Evolutionary conservation across 768 basidiomycete genomes (phyloP), one percentile per base, ranked within the genome.

Genomic region (Tephrocybe sp.): DNA sequence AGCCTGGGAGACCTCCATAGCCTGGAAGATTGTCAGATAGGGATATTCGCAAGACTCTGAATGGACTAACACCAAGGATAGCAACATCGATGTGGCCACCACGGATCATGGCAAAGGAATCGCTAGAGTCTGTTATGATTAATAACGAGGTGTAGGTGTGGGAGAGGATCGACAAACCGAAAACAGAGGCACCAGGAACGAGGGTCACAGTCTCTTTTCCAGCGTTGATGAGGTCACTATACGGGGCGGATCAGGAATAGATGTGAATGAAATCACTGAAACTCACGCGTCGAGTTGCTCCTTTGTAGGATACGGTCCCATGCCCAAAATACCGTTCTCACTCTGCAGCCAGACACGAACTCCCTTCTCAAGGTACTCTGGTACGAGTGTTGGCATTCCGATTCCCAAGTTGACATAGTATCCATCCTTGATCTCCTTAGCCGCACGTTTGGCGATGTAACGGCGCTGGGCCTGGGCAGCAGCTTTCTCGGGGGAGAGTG

Each of bases 41-140:
- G 90, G 88, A 84, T 19, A 87, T 87, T 86, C 88, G 49, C 52
- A 16, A 12, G 19, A 23, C 34, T 25, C 34, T 60, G 12, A 37
- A 40, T n/a, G 37, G 49, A 73, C 85, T 62, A 68, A 89, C 91
- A 23, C 94, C 94, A 42, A 97, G 82, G 62, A 97, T 94, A 6
- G 93, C 84, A 40, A 95, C 89, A 57, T 97, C 84, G 42, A 97
- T 82, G 68, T 97, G 94, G 4, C 94, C 94, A 38, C 94, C 94
- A 45, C 94, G 89, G 68, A 97, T 97, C 94, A 97, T 97, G 10
- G 88, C 89, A 61, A 97, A 97, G 3, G 91, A 94, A 69, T 97
- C 94, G 58, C 83, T 83, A 3, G 92, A 94, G 69, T 94, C 89
- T 88, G 53, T 21, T 41, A 52, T 6, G 41, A 27, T 56, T 31